Conservation (phyloP, 2,329 filamentous ascomycete genomes). For the Fusarium nurragi region DNA sequence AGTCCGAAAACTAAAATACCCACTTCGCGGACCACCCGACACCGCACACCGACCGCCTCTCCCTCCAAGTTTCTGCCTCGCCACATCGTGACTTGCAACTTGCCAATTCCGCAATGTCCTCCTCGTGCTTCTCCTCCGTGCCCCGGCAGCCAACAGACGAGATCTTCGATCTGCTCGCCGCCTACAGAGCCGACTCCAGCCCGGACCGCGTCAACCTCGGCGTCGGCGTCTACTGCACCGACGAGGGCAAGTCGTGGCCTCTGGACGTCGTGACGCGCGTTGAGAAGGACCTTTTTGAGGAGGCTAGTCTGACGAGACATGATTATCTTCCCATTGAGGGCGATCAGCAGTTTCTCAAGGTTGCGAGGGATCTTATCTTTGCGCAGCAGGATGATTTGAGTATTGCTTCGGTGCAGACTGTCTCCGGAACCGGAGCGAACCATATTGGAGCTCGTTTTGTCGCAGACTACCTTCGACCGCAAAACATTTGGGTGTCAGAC, state of each 20-base stretch:
- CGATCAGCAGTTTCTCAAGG: slow-evolving; percentile 31
- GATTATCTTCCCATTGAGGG: slow-evolving; percentile 40
- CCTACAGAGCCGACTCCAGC: slow-evolving; percentile 26
- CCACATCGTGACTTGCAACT: neutral
- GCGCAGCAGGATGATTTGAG: slow-evolving; percentile 21
- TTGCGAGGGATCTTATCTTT: slow-evolving; percentile 34
- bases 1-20: slow-evolving; percentile 15
- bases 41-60: slow-evolving; percentile 4
- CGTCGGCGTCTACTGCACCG: slow-evolving; percentile 38
- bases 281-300: slow-evolving; percentile 30
- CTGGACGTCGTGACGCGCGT: slow-evolving; percentile 32
- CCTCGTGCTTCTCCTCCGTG: slow-evolving; percentile 15
- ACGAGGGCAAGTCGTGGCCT: slow-evolving; percentile 40
- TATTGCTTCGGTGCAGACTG: slow-evolving; percentile 78
- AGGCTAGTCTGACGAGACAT: slow-evolving; percentile 26
- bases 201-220: slow-evolving; percentile 39
- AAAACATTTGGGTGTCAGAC: slow-evolving; percentile 88
- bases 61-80: slow-evolving; percentile 5
- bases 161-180: slow-evolving; percentile 25
- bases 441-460: slow-evolving; percentile 95
- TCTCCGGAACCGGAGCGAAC: slow-evolving; percentile 95
- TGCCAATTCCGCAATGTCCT: slow-evolving; percentile 6
- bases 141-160: slow-evolving; percentile 23
- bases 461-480: slow-evolving; percentile 81
- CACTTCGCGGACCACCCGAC: slow-evolving; percentile 16